Evolutionary conservation across 768 basidiomycete genomes (phyloP).

Genomic region (Floccularia luteovirens): DNA sequence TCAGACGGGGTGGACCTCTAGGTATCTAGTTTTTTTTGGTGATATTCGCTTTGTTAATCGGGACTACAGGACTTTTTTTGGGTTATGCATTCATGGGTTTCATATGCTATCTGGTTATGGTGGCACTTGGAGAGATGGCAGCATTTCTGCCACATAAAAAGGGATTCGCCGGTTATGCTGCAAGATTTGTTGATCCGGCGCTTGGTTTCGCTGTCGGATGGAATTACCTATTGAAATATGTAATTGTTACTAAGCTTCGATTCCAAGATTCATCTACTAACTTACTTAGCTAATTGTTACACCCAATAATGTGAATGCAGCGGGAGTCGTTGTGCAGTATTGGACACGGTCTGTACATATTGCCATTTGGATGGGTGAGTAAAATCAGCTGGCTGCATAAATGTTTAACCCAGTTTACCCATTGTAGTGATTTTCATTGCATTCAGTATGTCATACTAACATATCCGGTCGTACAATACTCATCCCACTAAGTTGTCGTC

Average conservation of each 20-base stretch:
- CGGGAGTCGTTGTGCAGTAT: slow-evolving; percentile 43
- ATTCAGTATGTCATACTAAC: slow-evolving; percentile 32
- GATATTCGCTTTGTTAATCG: neutral
- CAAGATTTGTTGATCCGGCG: slow-evolving; percentile 61
- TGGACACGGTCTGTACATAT: slow-evolving; percentile 39
- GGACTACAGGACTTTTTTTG: slow-evolving; percentile 17
- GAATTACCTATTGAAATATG: slow-evolving; percentile 56
- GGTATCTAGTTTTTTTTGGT: slow-evolving; percentile 16
- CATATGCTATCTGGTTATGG: slow-evolving; percentile 54
- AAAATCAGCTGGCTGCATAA: slow-evolving; percentile 1
- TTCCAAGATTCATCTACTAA: too few relatives aligned
- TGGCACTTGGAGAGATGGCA: slow-evolving; percentile 44
- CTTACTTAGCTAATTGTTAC: slow-evolving; percentile 50
- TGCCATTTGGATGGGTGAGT: slow-evolving; percentile 52
- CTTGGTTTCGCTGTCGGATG: slow-evolving; percentile 61
- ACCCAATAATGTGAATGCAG: slow-evolving; percentile 59
- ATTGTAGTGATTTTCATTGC: slow-evolving; percentile 45
- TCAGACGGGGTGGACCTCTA: slow-evolving; percentile 46
- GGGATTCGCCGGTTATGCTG: slow-evolving; percentile 52
- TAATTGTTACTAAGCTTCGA: slow-evolving; percentile 8
- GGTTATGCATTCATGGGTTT: slow-evolving; percentile 45
- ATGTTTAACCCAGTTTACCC: slow-evolving; percentile 5
- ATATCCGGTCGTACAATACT: neutral
- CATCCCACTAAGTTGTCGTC: slow-evolving; percentile 29
- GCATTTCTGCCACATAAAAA: slow-evolving; percentile 53